Evolutionary conservation across 495 filamentous ascomycete species (phyloP).

Genomic region (Glarea lozoyensis): DNA sequence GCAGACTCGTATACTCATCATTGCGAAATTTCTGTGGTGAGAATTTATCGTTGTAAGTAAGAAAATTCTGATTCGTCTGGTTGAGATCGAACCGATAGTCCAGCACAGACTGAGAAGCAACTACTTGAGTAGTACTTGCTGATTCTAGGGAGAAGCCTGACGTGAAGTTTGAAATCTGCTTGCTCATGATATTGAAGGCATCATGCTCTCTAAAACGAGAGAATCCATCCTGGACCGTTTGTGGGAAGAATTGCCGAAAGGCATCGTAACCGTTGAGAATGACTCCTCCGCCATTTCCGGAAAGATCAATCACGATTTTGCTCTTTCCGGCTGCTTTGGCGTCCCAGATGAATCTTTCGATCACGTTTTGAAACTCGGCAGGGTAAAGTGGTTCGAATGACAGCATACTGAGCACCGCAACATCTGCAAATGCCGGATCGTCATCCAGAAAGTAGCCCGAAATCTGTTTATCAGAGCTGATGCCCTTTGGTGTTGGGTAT

Average conservation of each 20-base stretch:
- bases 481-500: slow-evolving; percentile 6
- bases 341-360: slow-evolving; percentile 4
- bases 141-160: slow-evolving; percentile 1
- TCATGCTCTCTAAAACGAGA: slow-evolving; percentile 9
- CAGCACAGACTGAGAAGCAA: slow-evolving; percentile 4
- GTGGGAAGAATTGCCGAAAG: slow-evolving; percentile 31
- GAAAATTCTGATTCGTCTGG: slow-evolving; percentile 3
- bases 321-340: slow-evolving; percentile 13
- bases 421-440: slow-evolving; percentile 6
- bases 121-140: background rate
- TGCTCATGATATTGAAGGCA: slow-evolving; percentile 13
- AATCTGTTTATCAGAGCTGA: slow-evolving; percentile 6
- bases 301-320: slow-evolving; percentile 25
- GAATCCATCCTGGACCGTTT: slow-evolving; percentile 28
- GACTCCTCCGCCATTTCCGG: slow-evolving; percentile 25
- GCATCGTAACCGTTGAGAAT: slow-evolving; percentile 24
- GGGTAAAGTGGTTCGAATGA: slow-evolving; percentile 4
- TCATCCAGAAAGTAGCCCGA: slow-evolving; percentile 13
- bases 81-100: slow-evolving; percentile 10
- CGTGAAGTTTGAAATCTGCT: slow-evolving; percentile 7
- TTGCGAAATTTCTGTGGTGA: slow-evolving; percentile 2
- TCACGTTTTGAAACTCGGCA: slow-evolving; percentile 8
- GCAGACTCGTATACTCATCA: slow-evolving; percentile 5
- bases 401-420: slow-evolving; percentile 11
- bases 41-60: slow-evolving; percentile 7